Evolutionary conservation across 1,284 basidiomycete genomes (phyloP).

Genomic region (Gymnopus androsaceus): DNA sequence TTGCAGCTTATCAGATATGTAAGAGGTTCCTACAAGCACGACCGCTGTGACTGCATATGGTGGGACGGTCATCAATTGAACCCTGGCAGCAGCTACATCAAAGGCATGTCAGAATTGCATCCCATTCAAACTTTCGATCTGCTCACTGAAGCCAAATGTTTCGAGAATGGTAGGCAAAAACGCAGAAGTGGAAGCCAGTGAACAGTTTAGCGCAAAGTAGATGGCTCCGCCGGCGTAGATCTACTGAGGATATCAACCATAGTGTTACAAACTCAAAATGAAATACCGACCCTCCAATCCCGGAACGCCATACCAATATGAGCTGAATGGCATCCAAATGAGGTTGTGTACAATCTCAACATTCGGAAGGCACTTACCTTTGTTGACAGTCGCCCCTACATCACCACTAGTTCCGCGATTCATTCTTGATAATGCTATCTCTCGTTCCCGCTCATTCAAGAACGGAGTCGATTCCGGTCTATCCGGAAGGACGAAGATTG

Average conservation of each 20-base stretch:
- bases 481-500: constrained; percentile 70
- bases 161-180: constrained; percentile 85
- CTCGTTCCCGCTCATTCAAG: constrained; percentile 72
- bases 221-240: constrained; percentile 66
- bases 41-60: constrained; percentile 77
- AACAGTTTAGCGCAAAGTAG: constrained; percentile 80
- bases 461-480: constrained; percentile 77
- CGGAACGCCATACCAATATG: constrained; percentile 66
- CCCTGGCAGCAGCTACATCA: constrained; percentile 46
- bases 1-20: constrained; percentile 72
- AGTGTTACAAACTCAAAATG: background rate
- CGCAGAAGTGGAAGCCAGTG: constrained; percentile 77
- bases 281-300: constrained; percentile 65
- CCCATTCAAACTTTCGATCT: background rate
- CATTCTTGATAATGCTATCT: constrained; percentile 72
- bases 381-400: constrained; percentile 64
- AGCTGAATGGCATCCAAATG: constrained; percentile 34
- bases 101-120: background rate
- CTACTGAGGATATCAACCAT: constrained; percentile 34
- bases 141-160: constrained; percentile 62
- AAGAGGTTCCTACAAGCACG: constrained; percentile 65
- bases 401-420: constrained; percentile 72
- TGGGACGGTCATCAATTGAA: constrained; percentile 78
- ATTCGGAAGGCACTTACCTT: constrained; percentile 43
- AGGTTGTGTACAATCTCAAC: background rate